Conservation (phyloP, 768 basidiomycete species). For the Gelatoporia subvermispora region DNA sequence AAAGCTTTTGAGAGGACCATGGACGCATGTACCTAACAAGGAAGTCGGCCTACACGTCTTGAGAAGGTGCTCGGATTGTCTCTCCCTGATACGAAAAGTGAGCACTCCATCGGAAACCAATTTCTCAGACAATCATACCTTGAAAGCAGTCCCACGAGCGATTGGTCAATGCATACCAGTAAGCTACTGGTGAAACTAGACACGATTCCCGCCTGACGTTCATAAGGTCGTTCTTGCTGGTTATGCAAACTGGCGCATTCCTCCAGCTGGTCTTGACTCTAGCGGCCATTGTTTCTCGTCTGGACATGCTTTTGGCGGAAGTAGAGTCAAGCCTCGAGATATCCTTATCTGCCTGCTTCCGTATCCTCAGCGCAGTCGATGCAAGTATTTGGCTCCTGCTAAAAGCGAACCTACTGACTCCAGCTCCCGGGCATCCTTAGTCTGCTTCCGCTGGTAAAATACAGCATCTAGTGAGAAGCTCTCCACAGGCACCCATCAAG, state of each 20-base stretch:
- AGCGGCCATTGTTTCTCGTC: conserved; percentile 55
- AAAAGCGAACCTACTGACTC: not conserved
- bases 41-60: conserved; percentile 29
- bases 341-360: conserved; percentile 21
- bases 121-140: not conserved
- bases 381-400: conserved; percentile 22
- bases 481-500: not conserved
- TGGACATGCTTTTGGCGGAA: conserved; percentile 42
- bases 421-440: not conserved
- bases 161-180: conserved; percentile 53
- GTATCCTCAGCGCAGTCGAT: conserved; percentile 25
- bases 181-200: conserved; percentile 11
- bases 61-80: conserved; percentile 32
- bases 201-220: not conserved
- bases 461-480: not conserved
- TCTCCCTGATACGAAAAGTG: conserved; percentile 44
- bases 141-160: conserved; percentile 40
- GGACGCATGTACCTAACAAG: conserved; percentile 54
- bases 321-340: conserved; percentile 35
- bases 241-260: conserved; percentile 72
- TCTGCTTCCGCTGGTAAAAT: not conserved
- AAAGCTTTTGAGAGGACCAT: conserved; percentile 53
- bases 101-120: conserved; percentile 8
- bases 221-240: conserved; percentile 52
- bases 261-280: conserved; percentile 62